Evolutionary conservation across 805 yeast species (phyloP), one percentile per base, ranked within the genome.

Genomic region (Candida ipomoeae): DNA sequence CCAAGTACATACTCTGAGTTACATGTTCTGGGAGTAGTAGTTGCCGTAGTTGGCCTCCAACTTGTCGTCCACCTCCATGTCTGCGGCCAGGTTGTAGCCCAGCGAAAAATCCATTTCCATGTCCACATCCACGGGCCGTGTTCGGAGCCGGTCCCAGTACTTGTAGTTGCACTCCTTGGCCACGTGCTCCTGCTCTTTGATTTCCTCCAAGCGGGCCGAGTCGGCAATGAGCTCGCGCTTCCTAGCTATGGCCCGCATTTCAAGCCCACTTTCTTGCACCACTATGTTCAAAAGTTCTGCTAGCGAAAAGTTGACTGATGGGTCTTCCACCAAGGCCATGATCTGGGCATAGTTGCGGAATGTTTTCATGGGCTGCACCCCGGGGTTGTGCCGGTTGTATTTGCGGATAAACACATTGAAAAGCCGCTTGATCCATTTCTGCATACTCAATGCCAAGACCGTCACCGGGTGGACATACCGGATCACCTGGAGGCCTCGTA

Each of bases 81-180:
- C 51, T 13, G 48, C 49, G 5, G 33, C 40, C 46, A 34, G 46
- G 3, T 38, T 31, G 29, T 35, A 37, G 32, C 41, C 34, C 20
- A 26, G 33, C 33, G 15, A 14, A 36, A 53, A 60, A 18, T 44
- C 53, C 71, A 54, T 61, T 21, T 44, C 53, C 71, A 67, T 66
- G 14, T 63, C 69, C 13, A 58, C 42, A 48, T 69, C 74, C 17
- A 43, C 46, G n/a, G 62, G 61, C 13, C 63, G 44, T 6, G 47
- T 26, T 6, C 59, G 49, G 11, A 69, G 48, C 7, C 57, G 63
- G 47, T 69, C 74, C 75, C 76, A 71, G 55, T 71, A 71, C 40
- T 59, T 61, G 50, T 72, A 72, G 47, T 60, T 58, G 21, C 66
- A 53, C 39, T 65, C 67, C n/a, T 56, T 52, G 40, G 49, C 57